These are phyloP conservation scores for Triglochin maritima DNA, from an alignment of 106 monocot genomes.

Conservation along the genomic window DNA sequence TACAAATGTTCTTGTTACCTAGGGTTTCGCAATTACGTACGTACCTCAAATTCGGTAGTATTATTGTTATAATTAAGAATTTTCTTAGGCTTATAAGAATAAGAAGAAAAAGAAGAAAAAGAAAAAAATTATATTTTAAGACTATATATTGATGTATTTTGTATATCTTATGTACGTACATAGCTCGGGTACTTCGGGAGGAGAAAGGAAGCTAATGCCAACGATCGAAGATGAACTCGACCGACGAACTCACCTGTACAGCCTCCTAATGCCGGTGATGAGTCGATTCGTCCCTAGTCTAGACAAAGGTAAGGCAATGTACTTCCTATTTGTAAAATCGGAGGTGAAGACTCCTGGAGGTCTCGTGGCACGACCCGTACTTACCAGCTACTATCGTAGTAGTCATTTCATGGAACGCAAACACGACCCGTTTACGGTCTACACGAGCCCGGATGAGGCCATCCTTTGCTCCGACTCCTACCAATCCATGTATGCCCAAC, in stretches of 20 bases:
- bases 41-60: too few relatives aligned
- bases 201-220: conserved; percentile 88
- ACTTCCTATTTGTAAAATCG: conserved; percentile 67
- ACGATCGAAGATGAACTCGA: conserved; percentile 73
- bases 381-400: conserved; percentile 89
- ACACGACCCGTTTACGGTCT: conserved; percentile 47
- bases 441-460: conserved; percentile 78
- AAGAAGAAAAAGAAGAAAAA: too few relatives aligned
- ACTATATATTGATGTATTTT: too few relatives aligned
- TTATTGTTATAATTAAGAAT: too few relatives aligned
- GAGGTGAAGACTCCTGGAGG: conserved; percentile 67
- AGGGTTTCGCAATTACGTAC: too few relatives aligned
- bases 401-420: conserved; percentile 53
- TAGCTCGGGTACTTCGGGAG: conserved; percentile 80
- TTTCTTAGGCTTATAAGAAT: too few relatives aligned
- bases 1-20: too few relatives aligned
- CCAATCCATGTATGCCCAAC: conserved; percentile 87
- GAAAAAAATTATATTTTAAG: too few relatives aligned
- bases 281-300: conserved; percentile 48
- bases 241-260: conserved; percentile 64
- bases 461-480: conserved; percentile 66
- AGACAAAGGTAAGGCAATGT: conserved; percentile 83
- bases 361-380: conserved; percentile 67
- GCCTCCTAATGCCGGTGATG: conserved; percentile 77
- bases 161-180: too few relatives aligned